Conservation (phyloP, 805 yeast species). For the Middelhovenomyces tepae region DNA sequence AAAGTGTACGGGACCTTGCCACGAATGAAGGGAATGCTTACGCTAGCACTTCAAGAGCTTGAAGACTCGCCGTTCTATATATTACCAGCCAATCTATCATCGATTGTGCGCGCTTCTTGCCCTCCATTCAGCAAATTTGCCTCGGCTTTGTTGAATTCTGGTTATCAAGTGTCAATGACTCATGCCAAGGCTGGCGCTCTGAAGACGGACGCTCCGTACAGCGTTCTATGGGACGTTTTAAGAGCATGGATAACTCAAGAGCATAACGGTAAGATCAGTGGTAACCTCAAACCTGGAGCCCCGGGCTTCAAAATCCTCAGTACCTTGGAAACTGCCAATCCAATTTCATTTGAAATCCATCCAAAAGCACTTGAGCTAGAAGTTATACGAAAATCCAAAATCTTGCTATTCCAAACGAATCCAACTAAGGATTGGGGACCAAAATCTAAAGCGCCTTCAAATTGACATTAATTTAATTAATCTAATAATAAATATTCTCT, state of each 20-base stretch:
- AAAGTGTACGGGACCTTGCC: conserved; percentile 67
- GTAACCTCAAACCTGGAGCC: conserved; percentile 24
- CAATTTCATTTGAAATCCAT: conserved; percentile 47
- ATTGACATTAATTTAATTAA: too few species aligned
- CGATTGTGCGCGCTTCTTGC: conserved; percentile 70
- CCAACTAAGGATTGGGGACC: conserved; percentile 98
- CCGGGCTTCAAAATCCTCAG: conserved; percentile 26
- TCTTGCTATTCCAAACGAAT: conserved; percentile 83
- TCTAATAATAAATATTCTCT: too few species aligned
- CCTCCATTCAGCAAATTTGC: conserved; percentile 66
- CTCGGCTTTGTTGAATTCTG: conserved; percentile 78
- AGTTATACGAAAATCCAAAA: conserved; percentile 60
- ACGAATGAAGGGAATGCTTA: conserved; percentile 87
- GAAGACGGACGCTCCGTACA: conserved; percentile 88
- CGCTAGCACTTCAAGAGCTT: conserved; percentile 70
- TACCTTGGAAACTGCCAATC: conserved; percentile 19
- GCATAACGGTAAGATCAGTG: conserved; percentile 28
- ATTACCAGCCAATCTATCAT: conserved; percentile 66
- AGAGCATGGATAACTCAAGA: conserved; percentile 26
- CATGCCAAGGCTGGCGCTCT: conserved; percentile 82
- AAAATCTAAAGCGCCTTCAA: conserved; percentile 47
- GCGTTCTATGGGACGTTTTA: conserved; percentile 56
- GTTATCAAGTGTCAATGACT: conserved; percentile 73
- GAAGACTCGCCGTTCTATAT: conserved; percentile 65
- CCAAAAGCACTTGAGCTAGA: conserved; percentile 51